phyloP scores from a whole-genome alignment of 148 eudicot species.

The Camellia sinensis region DNA sequence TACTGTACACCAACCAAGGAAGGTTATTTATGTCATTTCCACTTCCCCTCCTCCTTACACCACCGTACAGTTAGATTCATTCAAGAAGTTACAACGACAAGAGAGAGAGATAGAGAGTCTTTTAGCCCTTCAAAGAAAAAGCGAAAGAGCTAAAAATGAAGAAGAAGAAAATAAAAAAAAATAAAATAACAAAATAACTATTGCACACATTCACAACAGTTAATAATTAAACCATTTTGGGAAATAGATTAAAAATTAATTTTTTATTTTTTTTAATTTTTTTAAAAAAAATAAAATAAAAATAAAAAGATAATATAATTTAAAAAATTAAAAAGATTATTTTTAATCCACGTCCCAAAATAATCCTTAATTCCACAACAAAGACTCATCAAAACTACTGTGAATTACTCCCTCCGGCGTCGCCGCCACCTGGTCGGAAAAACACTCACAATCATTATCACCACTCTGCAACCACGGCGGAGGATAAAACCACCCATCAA shows the following conservation, averaged over 20 bases:
- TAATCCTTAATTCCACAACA: conserved; percentile 50
- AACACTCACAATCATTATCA: conserved; percentile 21
- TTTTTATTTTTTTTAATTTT: no score
- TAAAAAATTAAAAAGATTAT: no score
- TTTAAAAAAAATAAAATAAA: no score
- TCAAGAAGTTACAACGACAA: background rate
- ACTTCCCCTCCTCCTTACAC: background rate
- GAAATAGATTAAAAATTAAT: no score
- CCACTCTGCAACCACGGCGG: conserved; percentile 36
- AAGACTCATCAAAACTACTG: conserved; percentile 43
- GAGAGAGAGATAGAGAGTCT: background rate
- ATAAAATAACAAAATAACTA: background rate
- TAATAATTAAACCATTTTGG: no score
- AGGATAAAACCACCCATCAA: conserved; percentile 51
- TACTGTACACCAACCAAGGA: background rate
- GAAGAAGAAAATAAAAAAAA: background rate
- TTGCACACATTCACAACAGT: background rate
- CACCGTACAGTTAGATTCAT: conserved; percentile 12
- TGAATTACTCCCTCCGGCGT: conserved; percentile 26
- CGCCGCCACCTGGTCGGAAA: conserved; percentile 14
- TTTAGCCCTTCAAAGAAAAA: conserved; percentile 33
- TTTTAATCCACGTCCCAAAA: no score
- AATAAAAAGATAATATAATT: no score
- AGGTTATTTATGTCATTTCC: background rate
- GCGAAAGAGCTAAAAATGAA: conserved; percentile 19